Evolutionary conservation across 1,284 basidiomycete species (phyloP), one percentile per base, ranked within the genome.

Genomic region (Termitomyces sp.): DNA sequence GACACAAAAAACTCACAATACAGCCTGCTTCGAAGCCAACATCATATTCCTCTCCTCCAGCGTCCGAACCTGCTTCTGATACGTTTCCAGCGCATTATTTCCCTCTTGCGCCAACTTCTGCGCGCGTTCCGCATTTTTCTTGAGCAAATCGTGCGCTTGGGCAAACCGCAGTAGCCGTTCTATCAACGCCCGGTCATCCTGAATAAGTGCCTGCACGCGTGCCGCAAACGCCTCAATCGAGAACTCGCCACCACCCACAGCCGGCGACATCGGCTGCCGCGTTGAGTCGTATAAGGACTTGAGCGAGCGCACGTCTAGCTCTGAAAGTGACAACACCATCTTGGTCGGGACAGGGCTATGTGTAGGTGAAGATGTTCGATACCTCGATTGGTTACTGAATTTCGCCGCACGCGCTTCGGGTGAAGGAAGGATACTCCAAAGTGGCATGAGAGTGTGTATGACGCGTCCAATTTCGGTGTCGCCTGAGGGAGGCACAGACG

Each of bases 71-170:
- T 94, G 92, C 71, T 84, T 86, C 73, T 94, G 90, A 67, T 95
- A 95, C 30, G 88, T 93, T 75, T 91, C 90, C 39, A 96, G 72
- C 19, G 85, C 88, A 13, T 68, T 67, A 57, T 83, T 85, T 45
- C 87, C 88, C 55, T 93, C 92, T 67, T 87, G 83, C 1, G 91
- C 92, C 24, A 96, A 78, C 68, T 91, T 92, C 74, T 93, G 90
- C 10, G 92, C 92, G 48, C 90, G 79, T 62, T 90, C 88, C 17
- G 92, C 92, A 66, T 95, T 95, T 71, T 86, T 88, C 79, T 92
- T 94, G 60, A 94, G 77, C 60, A 93, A 65, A 62, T 94, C 92
- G 61, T 94, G 88, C 50, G 92, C 90, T 68, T 90, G 84, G 1
- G 90, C 91, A 62, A 92, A 90, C 28, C 90, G 82, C 52, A 92